These are phyloP conservation scores for Termitomyces sp. DNA, from an alignment of 768 basidiomycete genomes.

Conservation along the genomic window DNA sequence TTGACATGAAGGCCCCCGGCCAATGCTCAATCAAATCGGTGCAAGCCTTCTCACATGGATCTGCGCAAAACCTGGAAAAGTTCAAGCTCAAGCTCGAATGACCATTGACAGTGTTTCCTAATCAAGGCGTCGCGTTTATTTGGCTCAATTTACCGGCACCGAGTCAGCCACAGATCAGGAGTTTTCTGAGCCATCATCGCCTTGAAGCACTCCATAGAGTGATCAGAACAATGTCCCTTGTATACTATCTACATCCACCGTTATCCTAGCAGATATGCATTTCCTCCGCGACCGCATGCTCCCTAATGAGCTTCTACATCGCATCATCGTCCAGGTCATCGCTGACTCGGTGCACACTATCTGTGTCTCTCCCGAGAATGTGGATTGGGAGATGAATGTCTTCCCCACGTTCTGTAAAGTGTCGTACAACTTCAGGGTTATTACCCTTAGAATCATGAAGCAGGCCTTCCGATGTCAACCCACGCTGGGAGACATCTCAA, in stretches of 20 bases:
- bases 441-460: slow-evolving; percentile 26
- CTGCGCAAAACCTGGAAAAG: not conserved
- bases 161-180: not conserved
- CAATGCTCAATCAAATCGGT: not conserved
- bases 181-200: not conserved
- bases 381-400: slow-evolving; percentile 28
- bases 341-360: slow-evolving; percentile 29
- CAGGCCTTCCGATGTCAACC: slow-evolving; percentile 25
- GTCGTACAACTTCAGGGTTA: slow-evolving; percentile 27
- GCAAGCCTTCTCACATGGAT: not conserved
- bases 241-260: not conserved
- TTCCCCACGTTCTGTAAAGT: slow-evolving; percentile 27
- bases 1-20: not conserved
- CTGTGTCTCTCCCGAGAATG: slow-evolving; percentile 24
- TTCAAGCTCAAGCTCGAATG: too few relatives aligned
- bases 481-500: not conserved
- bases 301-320: slow-evolving; percentile 34
- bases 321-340: slow-evolving; percentile 25
- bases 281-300: slow-evolving; percentile 8
- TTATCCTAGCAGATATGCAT: slow-evolving; percentile 1
- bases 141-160: not conserved
- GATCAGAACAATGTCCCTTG: slow-evolving; percentile 1
- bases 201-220: not conserved
- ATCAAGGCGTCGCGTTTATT: slow-evolving; percentile 6
- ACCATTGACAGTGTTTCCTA: not conserved